Conservation (phyloP, 306 rosid species). For the Vachellia collinsii region DNA sequence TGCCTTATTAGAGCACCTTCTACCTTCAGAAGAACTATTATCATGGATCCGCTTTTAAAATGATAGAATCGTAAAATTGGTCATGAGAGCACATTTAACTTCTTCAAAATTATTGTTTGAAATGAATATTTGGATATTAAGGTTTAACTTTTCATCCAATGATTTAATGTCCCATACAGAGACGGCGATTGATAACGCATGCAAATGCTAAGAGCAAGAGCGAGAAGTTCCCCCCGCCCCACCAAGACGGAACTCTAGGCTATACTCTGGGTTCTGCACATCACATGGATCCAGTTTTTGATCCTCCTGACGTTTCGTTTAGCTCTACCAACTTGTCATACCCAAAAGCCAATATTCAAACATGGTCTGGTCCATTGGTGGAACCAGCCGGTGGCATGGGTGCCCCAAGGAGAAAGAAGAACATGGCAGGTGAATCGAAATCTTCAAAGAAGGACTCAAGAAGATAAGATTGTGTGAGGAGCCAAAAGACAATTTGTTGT, state of each 20-base stretch:
- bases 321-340: slow-evolving; percentile 83
- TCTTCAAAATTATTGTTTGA: not conserved
- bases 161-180: slow-evolving; percentile 51
- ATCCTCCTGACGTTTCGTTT: slow-evolving; percentile 89
- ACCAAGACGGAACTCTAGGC: slow-evolving; percentile 96
- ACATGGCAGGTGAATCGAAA: slow-evolving; percentile 60
- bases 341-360: slow-evolving; percentile 75
- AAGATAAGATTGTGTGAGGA: slow-evolving; percentile 43
- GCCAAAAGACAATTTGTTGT: slow-evolving; percentile 31
- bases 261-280: slow-evolving; percentile 87
- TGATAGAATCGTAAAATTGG: not conserved
- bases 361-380: slow-evolving; percentile 97
- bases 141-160: slow-evolving; percentile 7
- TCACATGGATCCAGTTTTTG: slow-evolving; percentile 82
- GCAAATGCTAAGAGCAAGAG: slow-evolving; percentile 99
- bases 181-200: slow-evolving; percentile 88
- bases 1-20: not conserved
- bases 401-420: slow-evolving; percentile 84
- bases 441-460: slow-evolving; percentile 59
- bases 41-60: slow-evolving; percentile 4
- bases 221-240: slow-evolving; percentile 99
- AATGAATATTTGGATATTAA: not conserved
- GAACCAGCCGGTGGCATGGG: slow-evolving; percentile 58
- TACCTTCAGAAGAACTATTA: not conserved
- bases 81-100: not conserved